Conservation (phyloP, 345 rosid species). For the Salix purpurea region DNA sequence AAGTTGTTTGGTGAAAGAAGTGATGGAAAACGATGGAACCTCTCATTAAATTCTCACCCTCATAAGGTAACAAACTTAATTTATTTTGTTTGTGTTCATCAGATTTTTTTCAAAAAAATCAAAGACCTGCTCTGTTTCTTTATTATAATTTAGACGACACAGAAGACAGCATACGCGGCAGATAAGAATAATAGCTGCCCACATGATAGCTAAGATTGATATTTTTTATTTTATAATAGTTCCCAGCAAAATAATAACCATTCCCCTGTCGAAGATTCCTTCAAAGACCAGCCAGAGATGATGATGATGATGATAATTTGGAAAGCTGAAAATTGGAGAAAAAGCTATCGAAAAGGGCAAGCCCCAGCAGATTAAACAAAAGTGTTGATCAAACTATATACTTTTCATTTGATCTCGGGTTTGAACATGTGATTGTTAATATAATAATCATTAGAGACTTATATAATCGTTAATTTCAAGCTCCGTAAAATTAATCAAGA, state of each 20-base stretch:
- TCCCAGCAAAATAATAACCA: slow-evolving; percentile 15
- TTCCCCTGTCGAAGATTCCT: slow-evolving; percentile 29
- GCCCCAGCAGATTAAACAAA: neutral
- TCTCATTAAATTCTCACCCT: slow-evolving; percentile 18
- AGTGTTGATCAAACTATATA: too few relatives aligned
- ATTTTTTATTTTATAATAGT: neutral
- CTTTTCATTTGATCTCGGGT: too few relatives aligned
- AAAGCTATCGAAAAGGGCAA: neutral
- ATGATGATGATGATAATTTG: slow-evolving; percentile 16
- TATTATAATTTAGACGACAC: neutral
- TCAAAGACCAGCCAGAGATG: slow-evolving; percentile 16
- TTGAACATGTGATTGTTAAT: too few relatives aligned
- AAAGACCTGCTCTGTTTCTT: neutral
- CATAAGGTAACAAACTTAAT: neutral
- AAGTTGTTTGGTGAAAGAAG: slow-evolving; percentile 27
- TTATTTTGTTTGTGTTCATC: neutral
- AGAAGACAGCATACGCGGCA: slow-evolving; percentile 16
- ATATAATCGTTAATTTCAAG: too few relatives aligned
- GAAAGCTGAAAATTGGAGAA: slow-evolving; percentile 2
- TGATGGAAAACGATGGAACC: slow-evolving; percentile 30
- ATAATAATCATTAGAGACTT: too few relatives aligned
- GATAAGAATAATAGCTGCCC: slow-evolving; percentile 14
- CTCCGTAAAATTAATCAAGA: too few relatives aligned
- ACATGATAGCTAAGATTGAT: slow-evolving; percentile 13
- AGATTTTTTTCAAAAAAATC: neutral